Conservation (phyloP, 768 basidiomycete genomes). For the Steccherinum ochraceum region DNA sequence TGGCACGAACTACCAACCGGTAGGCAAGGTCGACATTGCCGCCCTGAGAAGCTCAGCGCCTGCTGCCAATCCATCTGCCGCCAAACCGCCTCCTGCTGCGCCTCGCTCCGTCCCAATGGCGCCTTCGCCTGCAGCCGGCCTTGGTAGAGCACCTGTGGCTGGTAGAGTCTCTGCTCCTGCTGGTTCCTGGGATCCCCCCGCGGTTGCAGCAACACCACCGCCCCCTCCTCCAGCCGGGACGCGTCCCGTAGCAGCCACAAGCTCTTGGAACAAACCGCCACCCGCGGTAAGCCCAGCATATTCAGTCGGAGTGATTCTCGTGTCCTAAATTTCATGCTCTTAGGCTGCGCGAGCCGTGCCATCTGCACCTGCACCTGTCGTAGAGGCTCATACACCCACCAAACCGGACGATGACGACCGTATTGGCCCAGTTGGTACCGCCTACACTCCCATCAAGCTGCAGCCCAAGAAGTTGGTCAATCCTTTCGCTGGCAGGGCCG, state of each 20-base stretch:
- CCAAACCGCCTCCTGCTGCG: conserved; percentile 30
- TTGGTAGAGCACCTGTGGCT: conserved; percentile 19
- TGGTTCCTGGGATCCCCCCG: conserved; percentile 55
- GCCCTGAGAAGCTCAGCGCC: conserved; percentile 28
- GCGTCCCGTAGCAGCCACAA: conserved; percentile 12
- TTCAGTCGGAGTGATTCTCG: no score
- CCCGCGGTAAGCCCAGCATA: conserved; percentile 33
- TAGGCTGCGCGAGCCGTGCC: conserved; percentile 24
- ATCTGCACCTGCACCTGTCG: conserved; percentile 29
- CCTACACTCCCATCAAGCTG: conserved; percentile 84
- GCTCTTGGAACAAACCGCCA: conserved; percentile 27
- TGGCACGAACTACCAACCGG: conserved; percentile 68
- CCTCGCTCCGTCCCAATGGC: conserved; percentile 44
- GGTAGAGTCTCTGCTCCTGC: conserved; percentile 29
- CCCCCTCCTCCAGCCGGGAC: conserved; percentile 26
- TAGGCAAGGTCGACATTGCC: conserved; percentile 68
- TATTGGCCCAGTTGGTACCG: conserved; percentile 81
- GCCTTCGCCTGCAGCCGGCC: conserved; percentile 13
- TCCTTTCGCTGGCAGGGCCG: conserved; percentile 63
- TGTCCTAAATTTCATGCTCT: no score
- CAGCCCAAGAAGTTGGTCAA: conserved; percentile 86
- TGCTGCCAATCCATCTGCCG: conserved; percentile 11
- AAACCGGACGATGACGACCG: conserved; percentile 77
- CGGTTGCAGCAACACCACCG: conserved; percentile 22
- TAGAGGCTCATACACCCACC: conserved; percentile 40